Percentiles rank a stretch among this genome's conserved stretches.
Evolutionary conservation across 306 rosid genomes (phyloP).

Genomic region (Pachyrhizus erosus): DNA sequence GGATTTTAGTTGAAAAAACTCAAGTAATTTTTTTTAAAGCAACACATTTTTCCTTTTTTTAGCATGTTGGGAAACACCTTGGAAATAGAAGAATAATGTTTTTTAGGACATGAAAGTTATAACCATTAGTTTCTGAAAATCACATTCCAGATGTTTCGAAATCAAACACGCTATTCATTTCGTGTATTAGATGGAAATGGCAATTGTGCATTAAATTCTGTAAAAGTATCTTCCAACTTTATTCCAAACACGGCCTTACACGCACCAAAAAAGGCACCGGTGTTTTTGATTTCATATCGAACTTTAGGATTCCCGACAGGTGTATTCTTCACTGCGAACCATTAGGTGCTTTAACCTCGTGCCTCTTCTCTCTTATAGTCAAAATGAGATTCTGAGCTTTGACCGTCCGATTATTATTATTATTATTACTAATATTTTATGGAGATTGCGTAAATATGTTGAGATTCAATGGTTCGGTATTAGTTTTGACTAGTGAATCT

Average conservation of each 20-base stretch:
- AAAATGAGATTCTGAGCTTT: conserved; percentile 14
- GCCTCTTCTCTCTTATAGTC: background rate
- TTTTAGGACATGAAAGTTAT: too few species aligned
- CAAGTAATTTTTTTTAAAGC: background rate
- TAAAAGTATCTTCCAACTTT: too few species aligned
- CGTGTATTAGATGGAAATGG: too few species aligned
- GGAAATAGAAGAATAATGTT: too few species aligned
- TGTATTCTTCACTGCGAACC: background rate
- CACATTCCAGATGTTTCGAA: too few species aligned
- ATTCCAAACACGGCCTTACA: too few species aligned
- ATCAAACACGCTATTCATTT: too few species aligned
- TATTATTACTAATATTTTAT: background rate
- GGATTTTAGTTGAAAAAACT: too few species aligned
- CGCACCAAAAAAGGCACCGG: background rate
- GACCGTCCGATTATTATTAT: background rate
- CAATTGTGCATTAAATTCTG: too few species aligned
- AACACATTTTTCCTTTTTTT: background rate
- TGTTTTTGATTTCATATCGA: background rate
- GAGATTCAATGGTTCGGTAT: conserved; percentile 23
- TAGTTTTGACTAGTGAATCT: conserved; percentile 31
- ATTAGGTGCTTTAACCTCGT: background rate
- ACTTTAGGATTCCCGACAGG: background rate
- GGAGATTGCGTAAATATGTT: conserved; percentile 29
- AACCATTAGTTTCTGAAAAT: too few species aligned
- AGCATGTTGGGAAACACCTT: too few species aligned